Percentiles rank a stretch among this genome's conserved stretches.
phyloP scores from a whole-genome alignment of 2,329 filamentous ascomycete genomes.

The Trichoderma gracile region DNA sequence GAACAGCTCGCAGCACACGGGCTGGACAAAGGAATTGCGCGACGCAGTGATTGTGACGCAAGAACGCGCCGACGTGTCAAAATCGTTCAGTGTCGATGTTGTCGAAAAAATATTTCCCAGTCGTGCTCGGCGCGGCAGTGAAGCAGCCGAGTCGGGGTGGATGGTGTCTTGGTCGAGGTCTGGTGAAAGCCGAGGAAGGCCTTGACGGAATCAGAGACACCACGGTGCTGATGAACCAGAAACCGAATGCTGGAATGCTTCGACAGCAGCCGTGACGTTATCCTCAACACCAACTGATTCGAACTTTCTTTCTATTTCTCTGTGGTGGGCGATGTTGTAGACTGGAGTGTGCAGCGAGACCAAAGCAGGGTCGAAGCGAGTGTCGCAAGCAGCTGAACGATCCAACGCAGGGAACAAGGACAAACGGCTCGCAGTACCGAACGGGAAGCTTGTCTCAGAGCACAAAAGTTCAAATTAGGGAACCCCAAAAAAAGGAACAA shows the following conservation, averaged over 20 bases:
- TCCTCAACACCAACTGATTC: not conserved
- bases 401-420: not conserved
- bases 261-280: constrained; percentile 7
- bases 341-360: constrained; percentile 27
- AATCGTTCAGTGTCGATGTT: not conserved
- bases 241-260: constrained; percentile 22
- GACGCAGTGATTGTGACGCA: not conserved
- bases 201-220: constrained; percentile 13
- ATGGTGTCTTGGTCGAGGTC: constrained; percentile 13
- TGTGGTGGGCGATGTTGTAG: not conserved
- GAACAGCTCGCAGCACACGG: constrained; percentile 5
- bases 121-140: not conserved
- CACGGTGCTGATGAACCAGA: not conserved
- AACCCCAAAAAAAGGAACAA: constrained; percentile 1
- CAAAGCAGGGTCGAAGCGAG: constrained; percentile 1
- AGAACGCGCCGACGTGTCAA: not conserved
- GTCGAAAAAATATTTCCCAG: not conserved
- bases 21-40: not conserved
- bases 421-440: constrained; percentile 13
- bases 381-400: constrained; percentile 14
- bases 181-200: not conserved
- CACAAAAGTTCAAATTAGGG: not conserved
- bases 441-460: constrained; percentile 1
- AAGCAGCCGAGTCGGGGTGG: constrained; percentile 1
- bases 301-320: not conserved